Evolutionary conservation across 1,139 yeast species (phyloP), one percentile per base, ranked within the genome.

Genomic region (Geotrichum aggregatum): DNA sequence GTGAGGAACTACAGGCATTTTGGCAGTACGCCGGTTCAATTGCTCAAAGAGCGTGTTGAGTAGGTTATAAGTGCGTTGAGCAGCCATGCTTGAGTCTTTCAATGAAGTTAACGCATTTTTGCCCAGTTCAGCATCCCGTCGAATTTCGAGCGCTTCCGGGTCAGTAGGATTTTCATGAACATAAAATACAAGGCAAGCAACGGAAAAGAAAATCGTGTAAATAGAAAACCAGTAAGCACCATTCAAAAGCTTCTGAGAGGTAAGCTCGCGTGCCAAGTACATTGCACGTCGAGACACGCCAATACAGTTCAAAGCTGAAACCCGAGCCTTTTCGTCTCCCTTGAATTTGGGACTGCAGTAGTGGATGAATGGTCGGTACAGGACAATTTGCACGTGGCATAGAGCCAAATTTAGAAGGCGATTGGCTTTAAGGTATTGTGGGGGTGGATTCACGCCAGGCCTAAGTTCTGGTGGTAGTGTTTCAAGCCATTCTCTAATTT

Each of bases 191-290:
- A 89, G 74, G 61, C 95, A 87, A 0, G 96, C 95, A 52, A 89
- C 89, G 2, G 95, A 83, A 66, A 87, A 89, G 66, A 89, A 89
- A n/a, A 89, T 84, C 0, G 96, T 87, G 66, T 89, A 89, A 68
- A 86, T 84, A 14, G 94, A 84, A 65, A 88, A 89, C 96, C 96
- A 88, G 66, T 89, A 89, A 1, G 96, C 87, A 1, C 96, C 96
- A 56, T 86, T 81, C 52, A 89, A 73, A 63, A 87, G 76, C 56
- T 84, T 77, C 57, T 82, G 82, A 58, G 80, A 80, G 57, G 86
- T 81, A 87, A 89, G 81, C 60, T 86, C 92, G 64, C 86, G 83
- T 0, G 96, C 92, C 55, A 88, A 68, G 60, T 85, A 84, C 14
- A 89, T 91, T 30, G 86, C 95, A 60, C 86, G 79, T 59, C 96